These are phyloP conservation scores for Eucalyptus pumila DNA, from an alignment of 345 rosid species.

Conservation along the genomic window DNA sequence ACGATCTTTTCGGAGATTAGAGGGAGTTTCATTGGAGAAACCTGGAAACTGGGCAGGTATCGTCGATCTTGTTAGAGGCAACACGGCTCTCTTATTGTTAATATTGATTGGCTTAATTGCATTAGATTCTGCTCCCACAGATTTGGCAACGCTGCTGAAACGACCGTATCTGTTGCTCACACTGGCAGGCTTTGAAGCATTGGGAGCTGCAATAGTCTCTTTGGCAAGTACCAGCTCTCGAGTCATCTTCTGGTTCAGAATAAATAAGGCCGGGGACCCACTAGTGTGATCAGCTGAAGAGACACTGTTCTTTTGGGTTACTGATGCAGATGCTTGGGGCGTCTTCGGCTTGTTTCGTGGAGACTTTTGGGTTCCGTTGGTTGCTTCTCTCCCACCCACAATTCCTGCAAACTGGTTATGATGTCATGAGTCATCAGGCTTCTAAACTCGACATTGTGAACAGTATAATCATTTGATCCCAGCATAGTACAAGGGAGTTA, in stretches of 20 bases:
- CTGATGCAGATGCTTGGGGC: conserved; percentile 7
- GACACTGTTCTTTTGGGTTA: conserved; percentile 3
- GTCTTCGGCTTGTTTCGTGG: neutral
- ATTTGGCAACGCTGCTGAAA: neutral
- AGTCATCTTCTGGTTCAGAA: neutral
- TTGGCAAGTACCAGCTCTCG: neutral
- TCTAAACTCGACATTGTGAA: neutral
- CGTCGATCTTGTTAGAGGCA: conserved; percentile 17
- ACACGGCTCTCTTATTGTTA: conserved; percentile 3
- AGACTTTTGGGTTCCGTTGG: neutral
- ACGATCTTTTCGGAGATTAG: conserved; percentile 20
- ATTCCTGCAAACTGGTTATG: neutral
- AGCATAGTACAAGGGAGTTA: neutral
- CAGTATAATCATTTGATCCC: neutral
- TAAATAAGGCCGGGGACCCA: neutral
- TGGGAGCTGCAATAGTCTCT: neutral
- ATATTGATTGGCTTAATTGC: neutral
- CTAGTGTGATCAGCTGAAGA: neutral
- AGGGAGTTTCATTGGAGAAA: conserved; percentile 18
- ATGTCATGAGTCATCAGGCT: neutral
- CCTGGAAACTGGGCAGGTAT: conserved; percentile 11
- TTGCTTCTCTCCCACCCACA: neutral
- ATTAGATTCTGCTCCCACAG: neutral
- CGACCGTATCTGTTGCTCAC: neutral
- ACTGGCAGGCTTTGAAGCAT: neutral